Evolutionary conservation across 768 basidiomycete species (phyloP).

Genomic region (Rhodosporidiobolus sp.): DNA sequence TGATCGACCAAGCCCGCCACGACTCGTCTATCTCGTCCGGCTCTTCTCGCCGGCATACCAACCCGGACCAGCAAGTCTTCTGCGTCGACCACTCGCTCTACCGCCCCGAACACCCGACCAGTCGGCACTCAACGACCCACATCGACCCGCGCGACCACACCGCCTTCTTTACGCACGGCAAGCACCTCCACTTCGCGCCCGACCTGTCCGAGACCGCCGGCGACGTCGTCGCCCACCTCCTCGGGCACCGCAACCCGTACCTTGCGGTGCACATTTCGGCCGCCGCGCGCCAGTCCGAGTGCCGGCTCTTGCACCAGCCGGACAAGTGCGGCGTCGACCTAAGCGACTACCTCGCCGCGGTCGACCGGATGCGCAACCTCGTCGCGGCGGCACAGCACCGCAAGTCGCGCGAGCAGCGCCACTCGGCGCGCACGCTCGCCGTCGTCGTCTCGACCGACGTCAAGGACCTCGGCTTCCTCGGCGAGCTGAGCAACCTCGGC

Average conservation of each 20-base stretch:
- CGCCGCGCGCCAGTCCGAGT: constrained; percentile 20
- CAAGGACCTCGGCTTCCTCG: constrained; percentile 35
- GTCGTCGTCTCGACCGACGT: constrained; percentile 39
- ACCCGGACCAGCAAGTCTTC: constrained; percentile 36
- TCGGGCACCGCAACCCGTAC: constrained; percentile 31
- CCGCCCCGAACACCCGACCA: constrained; percentile 35
- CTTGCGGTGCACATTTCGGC: constrained; percentile 37
- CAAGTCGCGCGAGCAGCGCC: constrained; percentile 35
- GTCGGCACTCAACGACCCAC: constrained; percentile 29
- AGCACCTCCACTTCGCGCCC: constrained; percentile 32
- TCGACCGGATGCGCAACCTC: constrained; percentile 32
- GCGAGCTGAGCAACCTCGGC: constrained; percentile 34
- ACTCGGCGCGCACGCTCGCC: constrained; percentile 18
- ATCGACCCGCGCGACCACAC: constrained; percentile 41
- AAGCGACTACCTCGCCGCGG: constrained; percentile 23
- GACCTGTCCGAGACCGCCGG: constrained; percentile 27
- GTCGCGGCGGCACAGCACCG: constrained; percentile 19
- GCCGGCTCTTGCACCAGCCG: constrained; percentile 26
- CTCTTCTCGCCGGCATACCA: neutral
- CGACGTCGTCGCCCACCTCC: constrained; percentile 29
- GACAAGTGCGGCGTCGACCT: constrained; percentile 21
- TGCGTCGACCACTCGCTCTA: constrained; percentile 39
- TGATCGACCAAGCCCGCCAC: constrained; percentile 38
- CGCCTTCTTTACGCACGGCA: constrained; percentile 35
- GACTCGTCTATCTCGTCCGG: constrained; percentile 23